Evolutionary conservation across 2,329 filamentous ascomycete genomes (phyloP), one percentile per base, ranked within the genome.

Genomic region (Colletotrichum incanum): DNA sequence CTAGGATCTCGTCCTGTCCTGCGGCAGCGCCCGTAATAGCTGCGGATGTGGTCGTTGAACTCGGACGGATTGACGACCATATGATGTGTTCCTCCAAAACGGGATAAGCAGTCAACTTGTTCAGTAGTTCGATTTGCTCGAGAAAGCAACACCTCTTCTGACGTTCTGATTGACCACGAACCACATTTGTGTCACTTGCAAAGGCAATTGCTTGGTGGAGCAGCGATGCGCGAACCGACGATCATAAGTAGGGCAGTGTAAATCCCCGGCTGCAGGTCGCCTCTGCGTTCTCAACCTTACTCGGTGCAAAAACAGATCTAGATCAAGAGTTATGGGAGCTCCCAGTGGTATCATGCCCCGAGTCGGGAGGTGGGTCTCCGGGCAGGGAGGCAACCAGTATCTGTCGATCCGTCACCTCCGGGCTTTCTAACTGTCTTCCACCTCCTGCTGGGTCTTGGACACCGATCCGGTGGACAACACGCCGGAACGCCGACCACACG

Each of bases 331-430:
- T 39, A 6, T 41, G 65, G 39, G n/a, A 64, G 23, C 39, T 50
- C 49, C 34, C 37, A 47, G 16, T 28, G 28, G 54, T 28, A 18
- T 34, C 39, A 31, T 43, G 39, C 45, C 39, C 54, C 63, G 37
- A 23, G 63, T 54, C 67, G 47, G 41, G 7, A 37, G 39, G 63
- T 67, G 67, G 67, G 39, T 54, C 62, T 47, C 55, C 63, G 63
- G 39, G 39, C 18, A 65, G 37, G 34, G 61, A 67, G 47, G 62
- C 54, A 28, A 26, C 47, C 67, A 37, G 37, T 28, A 64, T 47
- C 43, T 16, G 41, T 52, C 39, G 26, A 54, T 41, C 55, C 47
- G 37, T 47, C 54, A 9, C 41, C 55, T 47, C 52, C 67, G n/a
- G 55, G 39, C 39, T 43, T 34, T 45, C 12, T 50, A 65, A 34